Evolutionary conservation across 1,284 basidiomycete genomes (phyloP).

Genomic region (Marasmius oreades): DNA sequence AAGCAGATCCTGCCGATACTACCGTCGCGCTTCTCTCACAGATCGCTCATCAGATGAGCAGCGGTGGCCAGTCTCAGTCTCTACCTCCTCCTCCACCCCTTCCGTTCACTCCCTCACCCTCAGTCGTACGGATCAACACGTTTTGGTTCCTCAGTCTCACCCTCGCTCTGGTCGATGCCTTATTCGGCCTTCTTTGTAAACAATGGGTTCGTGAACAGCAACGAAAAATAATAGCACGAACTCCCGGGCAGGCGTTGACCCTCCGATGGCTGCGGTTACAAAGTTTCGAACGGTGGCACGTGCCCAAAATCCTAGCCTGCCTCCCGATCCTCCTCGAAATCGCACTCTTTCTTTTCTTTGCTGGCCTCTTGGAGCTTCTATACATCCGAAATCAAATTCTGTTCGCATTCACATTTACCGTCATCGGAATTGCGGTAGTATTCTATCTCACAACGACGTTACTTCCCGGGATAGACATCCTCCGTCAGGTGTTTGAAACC

Average conservation of each 20-base stretch:
- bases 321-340: slow-evolving; percentile 5
- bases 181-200: slow-evolving; percentile 10
- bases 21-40: not conserved
- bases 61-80: too few species aligned
- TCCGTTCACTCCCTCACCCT: not conserved
- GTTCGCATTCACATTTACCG: not conserved
- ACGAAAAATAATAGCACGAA: not conserved
- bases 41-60: slow-evolving; percentile 3
- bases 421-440: not conserved
- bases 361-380: slow-evolving; percentile 5
- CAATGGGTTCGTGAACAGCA: slow-evolving; percentile 13
- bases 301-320: not conserved
- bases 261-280: not conserved
- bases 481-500: not conserved
- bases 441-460: slow-evolving; percentile 1
- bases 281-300: not conserved
- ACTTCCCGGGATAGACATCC: not conserved
- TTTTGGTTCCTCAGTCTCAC: slow-evolving; percentile 12
- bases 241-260: not conserved
- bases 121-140: not conserved
- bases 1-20: not conserved
- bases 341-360: slow-evolving; percentile 4
- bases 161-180: slow-evolving; percentile 2
- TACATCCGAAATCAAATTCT: not conserved
- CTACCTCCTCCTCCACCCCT: not conserved